Evolutionary conservation across 371 early-diverging fungal genomes (phyloP).

Genomic region (Saksenaea oblongispora): DNA sequence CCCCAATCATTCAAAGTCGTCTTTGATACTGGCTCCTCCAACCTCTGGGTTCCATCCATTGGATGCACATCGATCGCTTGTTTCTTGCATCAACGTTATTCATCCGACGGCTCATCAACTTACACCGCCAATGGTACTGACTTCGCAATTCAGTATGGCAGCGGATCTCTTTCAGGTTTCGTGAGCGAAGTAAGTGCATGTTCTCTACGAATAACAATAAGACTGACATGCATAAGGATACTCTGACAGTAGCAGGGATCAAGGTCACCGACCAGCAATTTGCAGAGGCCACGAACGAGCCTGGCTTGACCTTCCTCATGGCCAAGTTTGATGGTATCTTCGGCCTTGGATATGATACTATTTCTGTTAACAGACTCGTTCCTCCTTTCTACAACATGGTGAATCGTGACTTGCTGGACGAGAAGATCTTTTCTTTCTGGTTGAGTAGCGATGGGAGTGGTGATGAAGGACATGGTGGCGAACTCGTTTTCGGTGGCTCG

Average conservation of each 20-base stretch:
- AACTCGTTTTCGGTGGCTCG: constrained; percentile 81
- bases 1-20: constrained; percentile 91
- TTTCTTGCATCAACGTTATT: constrained; percentile 85
- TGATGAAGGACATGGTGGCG: constrained; percentile 64
- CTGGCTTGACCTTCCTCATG: constrained; percentile 84
- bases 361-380: constrained; percentile 81
- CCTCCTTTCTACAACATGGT: constrained; percentile 94
- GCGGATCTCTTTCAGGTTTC: constrained; percentile 90
- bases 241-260: constrained; percentile 73
- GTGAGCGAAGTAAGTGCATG: constrained; percentile 59
- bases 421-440: constrained; percentile 86
- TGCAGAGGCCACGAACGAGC: constrained; percentile 92
- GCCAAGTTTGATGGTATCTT: constrained; percentile 94
- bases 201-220: constrained; percentile 46
- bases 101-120: constrained; percentile 68
- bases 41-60: constrained; percentile 97
- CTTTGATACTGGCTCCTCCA: constrained; percentile 95
- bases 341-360: constrained; percentile 88
- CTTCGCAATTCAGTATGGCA: constrained; percentile 90
- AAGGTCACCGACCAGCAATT: constrained; percentile 69
- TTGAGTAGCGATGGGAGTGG: constrained; percentile 56
- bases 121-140: constrained; percentile 86
- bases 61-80: constrained; percentile 93
- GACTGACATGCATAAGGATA: constrained; percentile 48
- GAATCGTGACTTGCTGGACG: constrained; percentile 70